Conservation (phyloP, 139 green algal species). For the Micractinium conductrix region DNA sequence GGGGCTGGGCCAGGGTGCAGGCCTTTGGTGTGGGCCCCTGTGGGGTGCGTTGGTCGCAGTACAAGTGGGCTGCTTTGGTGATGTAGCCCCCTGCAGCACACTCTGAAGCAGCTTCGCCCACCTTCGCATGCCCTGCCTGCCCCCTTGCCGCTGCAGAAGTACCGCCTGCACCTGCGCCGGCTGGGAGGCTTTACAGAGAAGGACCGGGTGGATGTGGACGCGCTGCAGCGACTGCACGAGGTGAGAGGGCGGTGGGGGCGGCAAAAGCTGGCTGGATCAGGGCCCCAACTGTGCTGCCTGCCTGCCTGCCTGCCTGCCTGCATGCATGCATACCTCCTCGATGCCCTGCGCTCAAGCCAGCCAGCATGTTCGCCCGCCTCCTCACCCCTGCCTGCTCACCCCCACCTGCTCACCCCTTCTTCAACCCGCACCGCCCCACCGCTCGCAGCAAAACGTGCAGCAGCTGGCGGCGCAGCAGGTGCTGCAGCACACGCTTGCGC, state of each 20-base stretch:
- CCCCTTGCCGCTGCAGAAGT: slow-evolving; percentile 79
- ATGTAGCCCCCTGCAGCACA: no score
- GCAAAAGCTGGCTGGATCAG: no score
- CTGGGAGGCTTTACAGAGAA: slow-evolving; percentile 38
- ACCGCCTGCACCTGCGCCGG: slow-evolving; percentile 81
- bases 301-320: not conserved
- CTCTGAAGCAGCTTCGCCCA: no score
- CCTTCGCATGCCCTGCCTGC: no score
- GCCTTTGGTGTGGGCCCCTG: no score
- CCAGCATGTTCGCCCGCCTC: not conserved
- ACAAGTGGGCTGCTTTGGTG: no score
- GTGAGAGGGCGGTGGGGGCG: no score
- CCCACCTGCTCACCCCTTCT: not conserved
- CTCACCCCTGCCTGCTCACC: not conserved
- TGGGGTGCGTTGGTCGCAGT: no score
- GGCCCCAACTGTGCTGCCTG: not conserved
- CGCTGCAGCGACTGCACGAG: slow-evolving; percentile 46
- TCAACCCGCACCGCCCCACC: not conserved
- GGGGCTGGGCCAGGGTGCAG: no score
- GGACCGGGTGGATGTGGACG: slow-evolving; percentile 35
- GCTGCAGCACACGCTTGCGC: slow-evolving; percentile 43
- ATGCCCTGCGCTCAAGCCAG: not conserved
- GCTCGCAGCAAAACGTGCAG: slow-evolving; percentile 42
- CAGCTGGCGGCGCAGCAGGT: slow-evolving; percentile 51
- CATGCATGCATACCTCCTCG: not conserved